phyloP scores from a whole-genome alignment of 352 stramenopile genomes.

The Poterioochromonas sp. region DNA sequence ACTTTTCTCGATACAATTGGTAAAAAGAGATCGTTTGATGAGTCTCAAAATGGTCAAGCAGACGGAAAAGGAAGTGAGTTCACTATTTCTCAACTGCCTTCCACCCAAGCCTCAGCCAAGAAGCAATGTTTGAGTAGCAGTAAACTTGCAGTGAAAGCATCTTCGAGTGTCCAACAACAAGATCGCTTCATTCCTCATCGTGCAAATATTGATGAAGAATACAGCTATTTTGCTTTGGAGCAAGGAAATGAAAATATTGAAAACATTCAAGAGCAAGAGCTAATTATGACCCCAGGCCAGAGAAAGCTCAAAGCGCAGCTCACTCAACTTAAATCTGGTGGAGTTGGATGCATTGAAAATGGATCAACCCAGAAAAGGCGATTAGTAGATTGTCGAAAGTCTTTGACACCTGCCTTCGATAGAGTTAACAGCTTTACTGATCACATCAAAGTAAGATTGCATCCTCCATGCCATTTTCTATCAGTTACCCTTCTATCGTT shows the following conservation, averaged over 20 bases:
- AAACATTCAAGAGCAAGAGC: not conserved
- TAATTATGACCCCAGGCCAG: not conserved
- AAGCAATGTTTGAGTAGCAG: no score
- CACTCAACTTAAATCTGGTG: not conserved
- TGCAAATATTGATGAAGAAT: conserved; percentile 5
- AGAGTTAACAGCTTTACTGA: not conserved
- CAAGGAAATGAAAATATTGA: not conserved
- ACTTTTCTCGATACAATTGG: no score
- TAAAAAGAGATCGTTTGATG: no score
- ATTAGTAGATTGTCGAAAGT: not conserved
- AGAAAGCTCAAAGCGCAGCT: not conserved
- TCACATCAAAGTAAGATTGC: no score
- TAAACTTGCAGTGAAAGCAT: no score
- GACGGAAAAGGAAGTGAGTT: no score
- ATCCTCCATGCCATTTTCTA: not conserved
- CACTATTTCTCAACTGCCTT: no score
- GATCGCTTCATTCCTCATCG: conserved; percentile 28
- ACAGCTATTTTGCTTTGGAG: not conserved
- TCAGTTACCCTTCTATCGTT: not conserved
- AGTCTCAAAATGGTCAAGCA: no score
- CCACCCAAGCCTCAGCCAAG: no score
- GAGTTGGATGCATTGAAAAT: not conserved
- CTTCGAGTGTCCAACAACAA: no score
- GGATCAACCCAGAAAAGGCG: not conserved
- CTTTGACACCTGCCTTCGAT: not conserved